Evolutionary conservation across 2,329 filamentous ascomycete species (phyloP), one percentile per base, ranked within the genome.

Genomic region (Parascedosporium putredinis): DNA sequence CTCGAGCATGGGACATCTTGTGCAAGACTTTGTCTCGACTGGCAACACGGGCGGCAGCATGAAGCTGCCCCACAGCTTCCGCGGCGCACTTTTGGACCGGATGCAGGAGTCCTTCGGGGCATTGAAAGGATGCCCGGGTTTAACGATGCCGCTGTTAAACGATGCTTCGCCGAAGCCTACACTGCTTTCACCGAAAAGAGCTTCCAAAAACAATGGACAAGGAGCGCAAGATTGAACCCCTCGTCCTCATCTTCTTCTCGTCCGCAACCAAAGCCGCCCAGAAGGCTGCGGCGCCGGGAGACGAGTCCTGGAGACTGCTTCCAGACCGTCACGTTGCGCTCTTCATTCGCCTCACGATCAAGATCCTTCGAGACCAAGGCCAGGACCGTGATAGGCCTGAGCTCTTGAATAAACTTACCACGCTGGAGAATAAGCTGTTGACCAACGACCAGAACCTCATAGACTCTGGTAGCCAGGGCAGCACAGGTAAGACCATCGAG

Each of bases 191-290:
- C 91, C 58, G 88, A 94, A 54, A 83, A 83, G 54, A 82, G 80
- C 43, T 96, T 96, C 61, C 84, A 88, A 57, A 94, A 89, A 84
- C 83, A 52, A 88, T 96, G 72, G 89, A 96, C 62, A 95, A 95
- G 68, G 91, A 96, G 65, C 80, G 91, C 54, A 84, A 91, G 60
- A 84, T 95, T 20, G 93, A 98, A 66, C 90, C 95, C 55, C 71
- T 97, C 47, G 81, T 98, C 47, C 75, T 98, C 57, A 96, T 97
- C 55, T 97, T 98, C 73, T 97, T 94, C 68, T 94, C 90, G 1
- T 86, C 88, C 55, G 90, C 93, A 5, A 95, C 88, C 43, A 94
- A 95, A 64, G 90, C 68, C 27, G 68, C 95, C 54, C 77, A 95
- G 59, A 82, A 86, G 65, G 87, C 58, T 58, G 88, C 64, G 78